Evolutionary conservation across 2,329 filamentous ascomycete genomes (phyloP).

Genomic region (Aspergillus ruber): DNA sequence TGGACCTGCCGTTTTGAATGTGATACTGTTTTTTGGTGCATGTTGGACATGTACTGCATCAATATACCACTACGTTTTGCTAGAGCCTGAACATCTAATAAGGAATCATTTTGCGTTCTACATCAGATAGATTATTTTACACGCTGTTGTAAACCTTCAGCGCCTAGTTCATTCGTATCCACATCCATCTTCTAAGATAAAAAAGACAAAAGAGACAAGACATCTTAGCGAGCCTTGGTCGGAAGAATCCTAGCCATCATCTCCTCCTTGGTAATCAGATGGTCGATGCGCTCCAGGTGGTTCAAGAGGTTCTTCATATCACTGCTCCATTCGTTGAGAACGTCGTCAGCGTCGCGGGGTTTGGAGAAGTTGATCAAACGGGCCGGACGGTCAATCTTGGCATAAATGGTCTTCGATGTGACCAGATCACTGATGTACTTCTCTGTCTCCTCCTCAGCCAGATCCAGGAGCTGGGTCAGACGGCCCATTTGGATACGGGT

Average conservation of each 20-base stretch:
- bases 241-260: slow-evolving; percentile 99
- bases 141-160: slow-evolving; percentile 16
- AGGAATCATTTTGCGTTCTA: slow-evolving; percentile 16
- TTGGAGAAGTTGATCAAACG: slow-evolving; percentile 90
- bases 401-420: slow-evolving; percentile 94
- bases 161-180: slow-evolving; percentile 4
- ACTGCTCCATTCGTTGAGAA: slow-evolving; percentile 96
- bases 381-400: slow-evolving; percentile 92
- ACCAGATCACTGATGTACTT: slow-evolving; percentile 98
- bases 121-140: slow-evolving; percentile 24
- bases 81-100: background rate
- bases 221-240: slow-evolving; percentile 30
- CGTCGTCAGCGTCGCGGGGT: slow-evolving; percentile 88
- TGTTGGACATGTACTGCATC: background rate
- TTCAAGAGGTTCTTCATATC: slow-evolving; percentile 94
- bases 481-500: slow-evolving; percentile 91
- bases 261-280: slow-evolving; percentile 98
- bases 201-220: background rate
- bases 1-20: slow-evolving; percentile 58
- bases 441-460: slow-evolving; percentile 93
- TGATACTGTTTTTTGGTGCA: background rate
- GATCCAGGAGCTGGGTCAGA: slow-evolving; percentile 81
- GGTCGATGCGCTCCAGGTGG: slow-evolving; percentile 83
- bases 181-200: slow-evolving; percentile 4
- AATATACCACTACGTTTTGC: background rate